Percentiles rank a stretch among this genome's conserved stretches.
These are phyloP conservation scores for Sporothrix dimorphospora DNA, from an alignment of 2,329 filamentous ascomycete species.

Conservation along the genomic window DNA sequence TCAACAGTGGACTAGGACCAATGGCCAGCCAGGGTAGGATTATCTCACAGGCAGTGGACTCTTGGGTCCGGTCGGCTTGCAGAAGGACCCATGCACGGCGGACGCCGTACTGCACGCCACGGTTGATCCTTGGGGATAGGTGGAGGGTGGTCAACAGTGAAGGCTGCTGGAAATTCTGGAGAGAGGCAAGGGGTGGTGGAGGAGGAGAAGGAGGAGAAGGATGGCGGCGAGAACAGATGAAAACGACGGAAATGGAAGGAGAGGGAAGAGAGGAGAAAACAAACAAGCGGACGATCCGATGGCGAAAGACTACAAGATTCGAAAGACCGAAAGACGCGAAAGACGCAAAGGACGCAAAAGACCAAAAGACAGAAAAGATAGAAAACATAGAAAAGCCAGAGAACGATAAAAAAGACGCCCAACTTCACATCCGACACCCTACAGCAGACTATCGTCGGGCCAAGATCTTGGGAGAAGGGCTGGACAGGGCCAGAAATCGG, in stretches of 20 bases:
- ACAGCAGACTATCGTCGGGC: slow-evolving; percentile 10
- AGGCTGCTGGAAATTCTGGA: not conserved
- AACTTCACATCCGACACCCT: not conserved
- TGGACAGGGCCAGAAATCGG: not conserved
- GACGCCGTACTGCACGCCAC: slow-evolving; percentile 13
- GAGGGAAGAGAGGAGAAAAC: not conserved
- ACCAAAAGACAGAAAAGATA: not conserved
- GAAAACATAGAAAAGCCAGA: not conserved
- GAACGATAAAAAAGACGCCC: not conserved
- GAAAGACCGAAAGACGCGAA: not conserved
- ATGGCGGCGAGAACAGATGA: not conserved
- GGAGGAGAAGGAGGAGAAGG: not conserved
- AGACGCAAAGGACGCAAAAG: not conserved
- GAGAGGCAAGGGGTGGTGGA: not conserved
- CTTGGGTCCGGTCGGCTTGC: not conserved
- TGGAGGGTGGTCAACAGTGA: not conserved
- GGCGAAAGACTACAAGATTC: too few relatives aligned
- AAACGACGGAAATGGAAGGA: slow-evolving; percentile 10
- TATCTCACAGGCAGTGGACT: not conserved
- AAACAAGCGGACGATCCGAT: not conserved
- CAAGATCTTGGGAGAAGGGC: slow-evolving; percentile 5
- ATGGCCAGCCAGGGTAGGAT: slow-evolving; percentile 13
- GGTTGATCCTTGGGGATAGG: not conserved
- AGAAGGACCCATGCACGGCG: not conserved
- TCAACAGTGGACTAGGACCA: not conserved